Percentiles rank a stretch among this genome's conserved stretches.
Conservation (phyloP, 2,329 filamentous ascomycete species). For the Leptographium wingfieldii region DNA sequence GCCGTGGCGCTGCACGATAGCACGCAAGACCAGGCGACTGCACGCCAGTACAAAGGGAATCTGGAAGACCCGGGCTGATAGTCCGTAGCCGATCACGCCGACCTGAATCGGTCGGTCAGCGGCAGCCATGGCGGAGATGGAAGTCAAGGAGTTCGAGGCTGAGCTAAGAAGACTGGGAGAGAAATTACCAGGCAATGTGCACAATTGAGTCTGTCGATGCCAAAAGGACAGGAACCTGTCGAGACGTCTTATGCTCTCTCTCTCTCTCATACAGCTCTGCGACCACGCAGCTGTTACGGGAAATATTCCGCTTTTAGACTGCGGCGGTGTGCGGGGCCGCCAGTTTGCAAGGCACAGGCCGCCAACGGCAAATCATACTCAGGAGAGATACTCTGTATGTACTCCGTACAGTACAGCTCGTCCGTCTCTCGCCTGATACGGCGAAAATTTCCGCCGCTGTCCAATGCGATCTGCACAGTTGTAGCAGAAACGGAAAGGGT, state of each 20-base stretch:
- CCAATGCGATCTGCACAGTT: background rate
- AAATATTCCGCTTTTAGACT: background rate
- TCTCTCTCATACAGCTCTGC: no score
- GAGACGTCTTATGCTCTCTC: no score
- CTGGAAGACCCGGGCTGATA: slow-evolving; percentile 68
- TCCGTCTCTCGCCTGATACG: background rate
- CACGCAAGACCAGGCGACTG: slow-evolving; percentile 53
- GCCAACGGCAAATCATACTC: no score
- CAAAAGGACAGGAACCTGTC: background rate
- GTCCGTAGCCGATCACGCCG: slow-evolving; percentile 22
- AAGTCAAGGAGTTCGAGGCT: background rate
- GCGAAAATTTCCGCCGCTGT: background rate
- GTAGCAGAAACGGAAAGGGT: no score
- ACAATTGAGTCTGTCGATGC: background rate
- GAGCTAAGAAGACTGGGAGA: no score
- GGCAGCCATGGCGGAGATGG: background rate
- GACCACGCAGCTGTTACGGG: no score
- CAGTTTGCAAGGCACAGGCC: background rate
- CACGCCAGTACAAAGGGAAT: slow-evolving; percentile 63
- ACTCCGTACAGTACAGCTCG: no score
- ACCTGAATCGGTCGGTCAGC: slow-evolving; percentile 14
- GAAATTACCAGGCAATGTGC: no score
- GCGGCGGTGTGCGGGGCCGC: no score
- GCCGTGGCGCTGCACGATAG: slow-evolving; percentile 60
- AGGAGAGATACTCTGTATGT: no score